Base-by-base conservation (phyloP, 2,329 filamentous ascomycete genomes). In the Diplodia intermedia region DNA sequence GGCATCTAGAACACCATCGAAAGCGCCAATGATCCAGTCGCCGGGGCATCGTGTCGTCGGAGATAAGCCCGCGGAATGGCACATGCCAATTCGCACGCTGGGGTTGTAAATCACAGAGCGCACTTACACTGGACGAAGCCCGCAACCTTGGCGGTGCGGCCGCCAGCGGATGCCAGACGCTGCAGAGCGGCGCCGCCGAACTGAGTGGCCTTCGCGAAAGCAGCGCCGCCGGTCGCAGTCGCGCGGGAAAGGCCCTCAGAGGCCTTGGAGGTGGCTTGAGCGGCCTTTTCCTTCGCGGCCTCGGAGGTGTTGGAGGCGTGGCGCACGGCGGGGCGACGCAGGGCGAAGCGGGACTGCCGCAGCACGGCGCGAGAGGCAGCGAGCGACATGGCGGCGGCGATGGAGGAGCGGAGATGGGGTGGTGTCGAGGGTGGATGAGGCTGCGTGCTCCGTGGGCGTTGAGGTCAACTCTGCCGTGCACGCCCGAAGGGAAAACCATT, bases 111-210 rank as follows among this genome's bases (percentile, higher is more conserved):
- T 36, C 23, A 49, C 29, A 52, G 36, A n/a, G 65, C 65, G 65
- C 49, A 82, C 93, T 83, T 88, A 98, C 95, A 90, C 86, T 97
- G 92, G 76, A 95, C 85, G 77, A 94, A 91, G 74, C 85, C 85
- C 79, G 97, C 87, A 73, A 94, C 78, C 81, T 86, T 88, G 76
- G 92, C 93, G 70, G 92, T 94, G 75, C 91, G 88, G 76, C 94
- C 94, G 76, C 93, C 94, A 78, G 94, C 86, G 82, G 89, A 91
- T 79, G 88, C 85, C 74, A 97, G 82, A 68, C 91, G 88, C 77
- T 83, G 87, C 73, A 85, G 82, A 72, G 90, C 82, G 67, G 88
- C 73, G 69, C 73, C 74, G 67, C 67, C 68, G 69, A 69, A 60
- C 74, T 72, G 18, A 73, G 86, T 78, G 88, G 91, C 92, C 78